These are phyloP conservation scores for Suhomyces bolitotheri DNA, from an alignment of 1,139 yeast genomes.

Conservation along the genomic window DNA sequence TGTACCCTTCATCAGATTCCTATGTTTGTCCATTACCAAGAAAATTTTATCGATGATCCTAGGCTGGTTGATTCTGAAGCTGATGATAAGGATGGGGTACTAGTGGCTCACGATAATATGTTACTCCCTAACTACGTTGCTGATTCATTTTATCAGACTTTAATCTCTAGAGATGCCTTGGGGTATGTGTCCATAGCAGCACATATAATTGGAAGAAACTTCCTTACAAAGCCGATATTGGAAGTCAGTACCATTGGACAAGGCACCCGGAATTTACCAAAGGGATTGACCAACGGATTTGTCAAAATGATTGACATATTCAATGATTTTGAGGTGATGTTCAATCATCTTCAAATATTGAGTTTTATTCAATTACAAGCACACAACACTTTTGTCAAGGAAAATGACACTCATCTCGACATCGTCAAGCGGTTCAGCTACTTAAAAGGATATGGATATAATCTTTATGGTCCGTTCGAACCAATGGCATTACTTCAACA, in stretches of 20 bases:
- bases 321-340: conserved; percentile 26
- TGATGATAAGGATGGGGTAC: conserved; percentile 26
- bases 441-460: conserved; percentile 38
- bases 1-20: conserved; percentile 31
- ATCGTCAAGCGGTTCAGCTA: conserved; percentile 22
- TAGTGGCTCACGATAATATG: conserved; percentile 39
- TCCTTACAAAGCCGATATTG: conserved; percentile 20
- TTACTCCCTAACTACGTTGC: conserved; percentile 41
- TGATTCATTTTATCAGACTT: conserved; percentile 35
- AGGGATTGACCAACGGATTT: conserved; percentile 34
- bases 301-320: conserved; percentile 26
- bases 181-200: conserved; percentile 42
- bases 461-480: conserved; percentile 34
- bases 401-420: conserved; percentile 12
- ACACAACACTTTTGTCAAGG: conserved; percentile 12
- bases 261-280: conserved; percentile 18
- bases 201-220: conserved; percentile 34
- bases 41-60: conserved; percentile 13
- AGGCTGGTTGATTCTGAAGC: not conserved
- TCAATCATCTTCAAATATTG: conserved; percentile 45
- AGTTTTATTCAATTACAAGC: conserved; percentile 23
- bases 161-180: conserved; percentile 35
- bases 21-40: conserved; percentile 25
- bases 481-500: conserved; percentile 20
- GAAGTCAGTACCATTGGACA: conserved; percentile 12